Evolutionary conservation across 345 rosid species (phyloP), one percentile per base, ranked within the genome.

Genomic region (Arabis alpina): DNA sequence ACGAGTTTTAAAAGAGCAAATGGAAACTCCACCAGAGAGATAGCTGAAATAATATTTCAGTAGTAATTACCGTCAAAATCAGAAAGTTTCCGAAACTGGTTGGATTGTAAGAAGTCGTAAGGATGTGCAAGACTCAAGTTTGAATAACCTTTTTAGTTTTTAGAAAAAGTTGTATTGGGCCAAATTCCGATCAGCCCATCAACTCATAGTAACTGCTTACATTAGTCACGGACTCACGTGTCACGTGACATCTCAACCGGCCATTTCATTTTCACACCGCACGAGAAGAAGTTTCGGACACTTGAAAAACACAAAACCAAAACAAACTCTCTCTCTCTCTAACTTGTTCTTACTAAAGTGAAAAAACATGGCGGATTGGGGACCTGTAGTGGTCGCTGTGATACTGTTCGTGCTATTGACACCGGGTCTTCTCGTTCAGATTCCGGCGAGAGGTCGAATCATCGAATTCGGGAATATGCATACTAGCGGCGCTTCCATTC

Each of bases 361-460:
- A 47, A 10, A 62, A 64, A 28, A 25, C 19, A 91, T 91, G 97
- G 92, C 96, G 41, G 99, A 93, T 27, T 91, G 96, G 97, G 98
- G 95, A 0, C 99, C 99, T 8, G 94, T 94, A n/a, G 71, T 91
- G 71, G 78, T 91, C 14, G 91, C 93, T 1, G 87, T 87, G 82
- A 87, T 91, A 61, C 77, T 93, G 61, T 93, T 93, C 73, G 87
- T 93, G 78, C 74, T 91, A 50, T 66, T 93, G 8, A 84, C 86
- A 41, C 96, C 97, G 6, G 97, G 98, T 24, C 77, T 93, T 58
- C 70, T 93, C 73, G 86, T 88, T 71, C 98, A 91, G 83, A 58
- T 93, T 37, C 97, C 98, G 1, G 97, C 93, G 30, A 84, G 74
- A 78, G 65, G 59, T 73, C 82, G 73, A 7, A 13, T 67, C 10